Evolutionary conservation across 345 rosid species (phyloP).

Genomic region (Lagerstroemia speciosa): DNA sequence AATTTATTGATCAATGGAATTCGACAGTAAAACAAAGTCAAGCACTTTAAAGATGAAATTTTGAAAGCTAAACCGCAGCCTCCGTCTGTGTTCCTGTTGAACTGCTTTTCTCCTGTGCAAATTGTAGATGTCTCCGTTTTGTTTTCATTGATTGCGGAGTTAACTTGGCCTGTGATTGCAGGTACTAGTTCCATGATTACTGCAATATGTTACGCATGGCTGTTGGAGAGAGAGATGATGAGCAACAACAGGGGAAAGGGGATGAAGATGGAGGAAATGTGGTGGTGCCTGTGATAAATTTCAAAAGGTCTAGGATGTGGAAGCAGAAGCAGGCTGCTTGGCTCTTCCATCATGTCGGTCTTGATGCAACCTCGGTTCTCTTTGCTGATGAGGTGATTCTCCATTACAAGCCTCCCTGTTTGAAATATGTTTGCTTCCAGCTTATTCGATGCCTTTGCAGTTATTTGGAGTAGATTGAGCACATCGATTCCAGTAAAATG

Average conservation of each 20-base stretch:
- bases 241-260: conserved; percentile 23
- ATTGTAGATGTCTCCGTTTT: background rate
- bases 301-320: conserved; percentile 51
- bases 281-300: conserved; percentile 48
- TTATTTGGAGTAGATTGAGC: background rate
- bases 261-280: conserved; percentile 11
- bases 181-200: conserved; percentile 60
- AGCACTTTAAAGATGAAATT: background rate
- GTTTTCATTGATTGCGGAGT: background rate
- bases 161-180: conserved; percentile 9
- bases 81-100: background rate
- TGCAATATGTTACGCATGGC: conserved; percentile 57
- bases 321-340: conserved; percentile 51
- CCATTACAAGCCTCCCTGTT: background rate
- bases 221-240: conserved; percentile 30
- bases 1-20: background rate
- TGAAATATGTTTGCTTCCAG: background rate
- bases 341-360: conserved; percentile 52
- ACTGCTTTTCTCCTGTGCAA: background rate
- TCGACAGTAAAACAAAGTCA: background rate
- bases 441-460: background rate
- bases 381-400: conserved; percentile 54
- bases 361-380: conserved; percentile 43
- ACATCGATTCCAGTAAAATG: background rate
- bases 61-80: background rate